These are phyloP conservation scores for Claviceps quebecensis DNA, from an alignment of 2,329 filamentous ascomycete genomes.

Conservation along the genomic window DNA sequence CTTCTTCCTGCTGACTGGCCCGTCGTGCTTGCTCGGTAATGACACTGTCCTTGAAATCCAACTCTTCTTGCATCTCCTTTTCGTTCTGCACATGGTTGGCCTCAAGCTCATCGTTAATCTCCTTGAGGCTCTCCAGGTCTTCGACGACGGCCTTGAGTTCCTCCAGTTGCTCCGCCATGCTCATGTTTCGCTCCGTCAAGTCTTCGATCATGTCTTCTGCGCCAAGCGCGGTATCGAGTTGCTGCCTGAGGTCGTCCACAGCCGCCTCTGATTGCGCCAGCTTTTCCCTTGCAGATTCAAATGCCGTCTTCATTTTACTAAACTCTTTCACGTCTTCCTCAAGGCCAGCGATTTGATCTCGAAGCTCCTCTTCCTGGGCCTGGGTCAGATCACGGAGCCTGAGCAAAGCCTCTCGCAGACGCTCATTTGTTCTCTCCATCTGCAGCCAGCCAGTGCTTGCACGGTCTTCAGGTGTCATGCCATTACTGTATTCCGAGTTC, in stretches of 20 bases:
- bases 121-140: constrained; percentile 77
- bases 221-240: constrained; percentile 75
- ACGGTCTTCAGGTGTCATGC: constrained; percentile 78
- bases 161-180: constrained; percentile 67
- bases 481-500: constrained; percentile 68
- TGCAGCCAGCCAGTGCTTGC: constrained; percentile 80
- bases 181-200: constrained; percentile 74
- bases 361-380: constrained; percentile 69
- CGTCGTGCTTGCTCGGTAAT: constrained; percentile 70
- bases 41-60: constrained; percentile 75
- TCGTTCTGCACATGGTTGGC: constrained; percentile 85
- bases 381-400: constrained; percentile 76
- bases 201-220: constrained; percentile 93
- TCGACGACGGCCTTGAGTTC: constrained; percentile 71
- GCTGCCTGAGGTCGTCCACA: constrained; percentile 75
- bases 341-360: constrained; percentile 58
- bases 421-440: constrained; percentile 80
- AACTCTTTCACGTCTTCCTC: constrained; percentile 61
- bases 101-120: constrained; percentile 89
- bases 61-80: constrained; percentile 85
- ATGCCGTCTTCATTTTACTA: constrained; percentile 51
- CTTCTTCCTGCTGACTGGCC: constrained; percentile 61
- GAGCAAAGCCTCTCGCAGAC: constrained; percentile 72
- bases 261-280: constrained; percentile 57
- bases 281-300: constrained; percentile 57